A percentile compares a stretch with the other conserved stretches of the same genome.
Evolutionary conservation across 2,329 filamentous ascomycete species (phyloP).

Genomic region (Ophiostoma australiae): DNA sequence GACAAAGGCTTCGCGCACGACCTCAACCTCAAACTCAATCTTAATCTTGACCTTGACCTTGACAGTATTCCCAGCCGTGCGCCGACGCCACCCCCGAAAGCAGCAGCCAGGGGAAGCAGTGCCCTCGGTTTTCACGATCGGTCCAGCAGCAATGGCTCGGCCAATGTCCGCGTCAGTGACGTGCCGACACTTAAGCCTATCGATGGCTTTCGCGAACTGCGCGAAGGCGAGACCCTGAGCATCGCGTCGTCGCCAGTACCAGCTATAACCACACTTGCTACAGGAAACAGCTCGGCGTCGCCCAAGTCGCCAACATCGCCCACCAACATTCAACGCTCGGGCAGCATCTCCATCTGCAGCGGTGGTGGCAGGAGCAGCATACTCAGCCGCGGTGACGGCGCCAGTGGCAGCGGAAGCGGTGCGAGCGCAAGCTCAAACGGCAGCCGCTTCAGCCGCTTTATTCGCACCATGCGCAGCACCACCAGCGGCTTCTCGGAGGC

Average conservation of each 20-base stretch:
- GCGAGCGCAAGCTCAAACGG: not conserved
- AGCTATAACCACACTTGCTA: not conserved
- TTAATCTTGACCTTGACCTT: not conserved
- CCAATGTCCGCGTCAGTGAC: conserved; percentile 8
- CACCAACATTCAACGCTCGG: not conserved
- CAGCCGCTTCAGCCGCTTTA: conserved; percentile 2
- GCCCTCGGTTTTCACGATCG: conserved; percentile 13
- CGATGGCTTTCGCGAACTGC: not conserved
- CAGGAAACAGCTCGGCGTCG: not conserved
- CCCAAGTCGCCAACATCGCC: not conserved
- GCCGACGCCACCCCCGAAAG: conserved; percentile 32
- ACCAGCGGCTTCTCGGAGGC: conserved; percentile 2
- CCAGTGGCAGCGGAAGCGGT: not conserved
- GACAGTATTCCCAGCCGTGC: conserved; percentile 29
- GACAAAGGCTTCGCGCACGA: not conserved
- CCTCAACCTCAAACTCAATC: not conserved
- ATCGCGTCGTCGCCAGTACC: not conserved
- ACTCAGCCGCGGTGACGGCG: not conserved
- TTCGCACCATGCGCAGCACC: conserved; percentile 6
- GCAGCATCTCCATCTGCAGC: not conserved
- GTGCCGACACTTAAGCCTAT: not conserved
- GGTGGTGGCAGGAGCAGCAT: not conserved
- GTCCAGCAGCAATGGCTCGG: not conserved
- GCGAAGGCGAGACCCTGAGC: not conserved
- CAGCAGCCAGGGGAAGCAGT: conserved; percentile 22